Conservation (phyloP, 257 asterid species). For the Ehretia macrophylla region DNA sequence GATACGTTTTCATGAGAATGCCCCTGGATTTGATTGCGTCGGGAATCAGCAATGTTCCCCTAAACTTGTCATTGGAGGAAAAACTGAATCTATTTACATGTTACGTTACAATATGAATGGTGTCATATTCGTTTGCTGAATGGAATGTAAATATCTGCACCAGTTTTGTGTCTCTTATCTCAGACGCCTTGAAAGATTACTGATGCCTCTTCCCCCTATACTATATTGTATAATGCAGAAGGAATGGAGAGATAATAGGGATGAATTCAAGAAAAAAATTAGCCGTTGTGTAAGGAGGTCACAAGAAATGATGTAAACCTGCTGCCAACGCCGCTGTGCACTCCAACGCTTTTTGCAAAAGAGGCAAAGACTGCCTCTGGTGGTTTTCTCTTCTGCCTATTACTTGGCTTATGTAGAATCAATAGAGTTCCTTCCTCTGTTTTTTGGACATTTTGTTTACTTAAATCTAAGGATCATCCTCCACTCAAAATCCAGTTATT, state of each 20-base stretch:
- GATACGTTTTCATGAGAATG: no score
- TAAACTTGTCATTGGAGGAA: no score
- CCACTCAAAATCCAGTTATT: no score
- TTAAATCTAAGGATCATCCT: no score
- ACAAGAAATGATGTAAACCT: constrained; percentile 70
- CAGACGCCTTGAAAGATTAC: background rate
- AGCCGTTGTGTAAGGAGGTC: constrained; percentile 92
- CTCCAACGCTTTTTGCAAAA: constrained; percentile 7
- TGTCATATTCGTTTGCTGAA: background rate
- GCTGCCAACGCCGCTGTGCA: constrained; percentile 4
- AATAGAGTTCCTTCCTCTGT: background rate
- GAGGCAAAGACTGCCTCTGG: constrained; percentile 1
- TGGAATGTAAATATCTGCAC: background rate
- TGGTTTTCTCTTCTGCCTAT: background rate
- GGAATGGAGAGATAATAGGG: constrained; percentile 97
- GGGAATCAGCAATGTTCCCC: no score
- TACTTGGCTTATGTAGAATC: no score
- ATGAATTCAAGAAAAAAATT: constrained; percentile 86
- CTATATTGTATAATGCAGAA: constrained; percentile 46
- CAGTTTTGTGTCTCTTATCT: background rate
- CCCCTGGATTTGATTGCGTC: no score
- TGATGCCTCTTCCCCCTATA: background rate
- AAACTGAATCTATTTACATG: no score
- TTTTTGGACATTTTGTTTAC: background rate
- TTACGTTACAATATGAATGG: background rate